These are phyloP conservation scores for Chloranthus sessilifolius DNA, from an alignment of 164 flowering plant genomes.

Conservation along the genomic window DNA sequence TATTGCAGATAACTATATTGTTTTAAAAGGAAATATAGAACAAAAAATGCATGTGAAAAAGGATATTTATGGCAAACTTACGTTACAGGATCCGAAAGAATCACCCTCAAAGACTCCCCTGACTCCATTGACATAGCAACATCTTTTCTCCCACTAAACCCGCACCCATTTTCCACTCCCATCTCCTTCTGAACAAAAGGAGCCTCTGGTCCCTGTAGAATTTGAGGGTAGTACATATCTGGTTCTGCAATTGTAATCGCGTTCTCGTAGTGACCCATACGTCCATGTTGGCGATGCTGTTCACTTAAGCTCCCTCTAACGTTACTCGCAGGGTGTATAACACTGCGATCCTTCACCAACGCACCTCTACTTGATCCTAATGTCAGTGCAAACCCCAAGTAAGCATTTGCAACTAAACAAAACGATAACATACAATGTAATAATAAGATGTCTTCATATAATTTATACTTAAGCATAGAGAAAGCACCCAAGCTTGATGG, in stretches of 20 bases:
- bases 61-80: slow-evolving; percentile 34
- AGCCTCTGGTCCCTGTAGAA: slow-evolving; percentile 44
- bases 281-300: slow-evolving; percentile 29
- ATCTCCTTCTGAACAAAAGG: slow-evolving; percentile 42
- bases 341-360: slow-evolving; percentile 34
- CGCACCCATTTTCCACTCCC: slow-evolving; percentile 56
- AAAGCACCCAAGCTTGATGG: no score
- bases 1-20: no score
- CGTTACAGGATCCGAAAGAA: slow-evolving; percentile 86
- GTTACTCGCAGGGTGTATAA: slow-evolving; percentile 20
- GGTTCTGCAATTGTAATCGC: slow-evolving; percentile 46
- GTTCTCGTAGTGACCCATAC: slow-evolving; percentile 30
- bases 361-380: slow-evolving; percentile 35
- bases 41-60: no score
- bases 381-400: background rate
- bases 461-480: no score
- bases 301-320: slow-evolving; percentile 27
- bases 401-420: slow-evolving; percentile 1
- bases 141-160: slow-evolving; percentile 68
- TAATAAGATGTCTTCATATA: no score
- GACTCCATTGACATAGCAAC: slow-evolving; percentile 37
- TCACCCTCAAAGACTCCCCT: slow-evolving; percentile 60
- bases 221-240: slow-evolving; percentile 50
- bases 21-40: no score
- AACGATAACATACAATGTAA: no score